Conservation (phyloP, 768 basidiomycete genomes). For the Boletus bicolor region DNA sequence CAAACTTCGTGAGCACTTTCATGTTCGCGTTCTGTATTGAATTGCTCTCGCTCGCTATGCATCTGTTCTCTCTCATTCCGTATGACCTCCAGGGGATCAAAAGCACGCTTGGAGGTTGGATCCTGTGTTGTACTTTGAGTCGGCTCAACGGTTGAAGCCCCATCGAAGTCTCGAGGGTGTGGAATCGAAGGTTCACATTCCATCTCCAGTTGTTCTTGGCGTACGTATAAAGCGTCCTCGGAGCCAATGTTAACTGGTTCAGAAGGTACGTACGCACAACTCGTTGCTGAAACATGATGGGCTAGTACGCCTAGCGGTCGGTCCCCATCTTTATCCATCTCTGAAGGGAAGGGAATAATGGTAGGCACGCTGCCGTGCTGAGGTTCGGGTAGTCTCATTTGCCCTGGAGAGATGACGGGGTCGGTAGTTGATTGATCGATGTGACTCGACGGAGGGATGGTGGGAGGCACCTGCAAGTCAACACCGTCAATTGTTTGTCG, state of each 20-base stretch:
- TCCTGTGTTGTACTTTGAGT: constrained; percentile 40
- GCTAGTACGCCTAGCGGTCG: background rate
- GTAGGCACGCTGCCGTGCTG: background rate
- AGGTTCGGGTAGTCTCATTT: background rate
- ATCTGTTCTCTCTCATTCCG: background rate
- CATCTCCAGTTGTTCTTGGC: constrained; percentile 52
- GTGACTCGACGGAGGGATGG: background rate
- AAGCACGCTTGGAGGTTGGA: constrained; percentile 49
- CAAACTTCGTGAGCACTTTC: too few relatives aligned
- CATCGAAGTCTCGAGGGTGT: constrained; percentile 15
- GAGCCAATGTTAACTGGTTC: constrained; percentile 27
- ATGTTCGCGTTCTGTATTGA: too few relatives aligned
- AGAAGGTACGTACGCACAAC: constrained; percentile 16
- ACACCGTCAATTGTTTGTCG: background rate
- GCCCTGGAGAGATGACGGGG: too few relatives aligned
- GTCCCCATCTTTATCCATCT: background rate
- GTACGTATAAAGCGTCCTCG: constrained; percentile 44
- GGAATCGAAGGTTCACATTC: constrained; percentile 32
- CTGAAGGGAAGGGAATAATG: background rate
- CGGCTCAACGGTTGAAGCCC: constrained; percentile 28
- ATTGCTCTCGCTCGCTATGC: too few relatives aligned
- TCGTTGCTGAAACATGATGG: background rate
- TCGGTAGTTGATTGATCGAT: background rate
- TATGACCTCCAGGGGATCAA: constrained; percentile 39
- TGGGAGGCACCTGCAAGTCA: background rate